phyloP scores from a whole-genome alignment of 1,284 basidiomycete genomes.

The Filobasidium uniguttulatum region DNA sequence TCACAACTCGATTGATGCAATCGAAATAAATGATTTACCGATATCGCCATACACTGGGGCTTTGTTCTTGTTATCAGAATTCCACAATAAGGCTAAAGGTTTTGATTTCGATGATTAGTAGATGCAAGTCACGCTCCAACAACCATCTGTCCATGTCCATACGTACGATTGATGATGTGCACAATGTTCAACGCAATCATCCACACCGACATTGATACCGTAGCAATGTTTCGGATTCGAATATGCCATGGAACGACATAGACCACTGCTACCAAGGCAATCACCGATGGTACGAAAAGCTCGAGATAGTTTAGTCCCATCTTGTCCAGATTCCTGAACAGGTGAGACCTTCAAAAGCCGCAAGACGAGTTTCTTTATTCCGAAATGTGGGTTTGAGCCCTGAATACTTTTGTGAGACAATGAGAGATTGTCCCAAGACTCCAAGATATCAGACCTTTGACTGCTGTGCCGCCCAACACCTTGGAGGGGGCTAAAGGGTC shows the following conservation, averaged over 20 bases:
- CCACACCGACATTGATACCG: slow-evolving; percentile 31
- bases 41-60: slow-evolving; percentile 16
- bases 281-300: slow-evolving; percentile 19
- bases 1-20: too few species aligned
- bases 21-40: neutral
- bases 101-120: too few species aligned
- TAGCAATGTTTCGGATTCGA: slow-evolving; percentile 26
- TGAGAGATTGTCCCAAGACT: too few species aligned
- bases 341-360: neutral
- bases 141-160: neutral
- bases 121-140: neutral
- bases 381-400: too few species aligned
- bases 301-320: slow-evolving; percentile 16
- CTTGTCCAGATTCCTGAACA: neutral
- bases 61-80: slow-evolving; percentile 18
- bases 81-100: slow-evolving; percentile 22
- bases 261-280: slow-evolving; percentile 21
- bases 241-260: slow-evolving; percentile 31
- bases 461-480: too few species aligned
- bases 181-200: slow-evolving; percentile 23
- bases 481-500: too few species aligned
- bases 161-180: slow-evolving; percentile 28
- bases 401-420: too few species aligned
- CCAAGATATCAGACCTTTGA: too few species aligned
- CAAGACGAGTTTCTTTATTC: too few species aligned